A percentile compares a stretch with the other conserved stretches of the same genome.
Conservation (phyloP, 2,329 filamentous ascomycete species). For the Cryphonectria nitschkei region DNA sequence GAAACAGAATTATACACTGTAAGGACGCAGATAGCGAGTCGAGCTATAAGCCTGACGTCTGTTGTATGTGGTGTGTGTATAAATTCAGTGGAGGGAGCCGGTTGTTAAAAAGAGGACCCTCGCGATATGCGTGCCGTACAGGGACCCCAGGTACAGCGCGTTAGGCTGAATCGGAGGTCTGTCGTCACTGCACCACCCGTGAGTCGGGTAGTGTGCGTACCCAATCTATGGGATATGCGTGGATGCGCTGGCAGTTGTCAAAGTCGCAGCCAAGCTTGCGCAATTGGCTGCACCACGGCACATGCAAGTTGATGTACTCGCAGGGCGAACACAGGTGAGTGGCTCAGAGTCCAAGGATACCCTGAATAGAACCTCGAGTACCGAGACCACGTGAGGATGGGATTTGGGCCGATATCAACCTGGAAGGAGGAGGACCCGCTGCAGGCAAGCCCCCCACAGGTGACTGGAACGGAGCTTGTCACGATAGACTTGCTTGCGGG, state of each 20-base stretch:
- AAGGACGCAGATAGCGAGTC: not conserved
- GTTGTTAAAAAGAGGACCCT: conserved; percentile 37
- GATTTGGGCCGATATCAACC: conserved; percentile 16
- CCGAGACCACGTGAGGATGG: conserved; percentile 49
- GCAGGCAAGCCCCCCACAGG: not conserved
- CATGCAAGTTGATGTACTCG: conserved; percentile 62
- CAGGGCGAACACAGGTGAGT: conserved; percentile 41
- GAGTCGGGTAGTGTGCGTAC: conserved; percentile 50
- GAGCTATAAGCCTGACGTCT: not conserved
- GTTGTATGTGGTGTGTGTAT: not conserved
- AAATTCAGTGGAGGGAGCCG: conserved; percentile 7
- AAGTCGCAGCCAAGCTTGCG: conserved; percentile 55
- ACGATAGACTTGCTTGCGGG: conserved; percentile 36
- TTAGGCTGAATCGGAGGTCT: conserved; percentile 38
- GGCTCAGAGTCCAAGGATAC: conserved; percentile 39
- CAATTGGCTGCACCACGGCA: conserved; percentile 59
- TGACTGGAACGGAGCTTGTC: conserved; percentile 31
- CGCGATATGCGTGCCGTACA: conserved; percentile 46
- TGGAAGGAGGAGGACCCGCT: conserved; percentile 19
- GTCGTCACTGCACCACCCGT: conserved; percentile 49
- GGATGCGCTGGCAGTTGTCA: conserved; percentile 64
- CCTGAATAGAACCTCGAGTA: conserved; percentile 40
- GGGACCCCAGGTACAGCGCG: conserved; percentile 50
- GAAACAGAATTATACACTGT: not conserved
- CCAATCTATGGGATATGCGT: conserved; percentile 63